Conservation (phyloP, 2,329 filamentous ascomycete species). For the Aspergillus glaucus region DNA sequence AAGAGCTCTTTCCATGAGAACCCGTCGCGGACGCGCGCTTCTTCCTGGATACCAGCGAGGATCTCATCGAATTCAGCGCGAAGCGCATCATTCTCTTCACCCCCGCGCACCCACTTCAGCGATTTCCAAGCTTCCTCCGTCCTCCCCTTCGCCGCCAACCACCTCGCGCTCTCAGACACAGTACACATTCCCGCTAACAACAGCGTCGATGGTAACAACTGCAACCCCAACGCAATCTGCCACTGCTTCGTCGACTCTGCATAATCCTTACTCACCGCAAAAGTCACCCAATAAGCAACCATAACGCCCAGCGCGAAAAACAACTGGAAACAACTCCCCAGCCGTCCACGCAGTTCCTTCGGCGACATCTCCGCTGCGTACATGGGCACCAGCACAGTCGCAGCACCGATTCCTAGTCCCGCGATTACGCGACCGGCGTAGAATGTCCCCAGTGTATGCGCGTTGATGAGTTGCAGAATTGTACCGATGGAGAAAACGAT, state of each 20-base stretch:
- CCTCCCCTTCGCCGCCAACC: slow-evolving; percentile 43
- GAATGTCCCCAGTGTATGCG: slow-evolving; percentile 38
- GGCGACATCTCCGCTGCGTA: slow-evolving; percentile 38
- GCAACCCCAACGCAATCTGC: slow-evolving; percentile 44
- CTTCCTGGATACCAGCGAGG: slow-evolving; percentile 43
- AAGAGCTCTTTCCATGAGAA: slow-evolving; percentile 44
- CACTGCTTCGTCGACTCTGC: slow-evolving; percentile 39
- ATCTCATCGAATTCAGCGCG: slow-evolving; percentile 33
- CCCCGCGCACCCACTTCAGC: slow-evolving; percentile 49
- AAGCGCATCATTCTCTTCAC: slow-evolving; percentile 31
- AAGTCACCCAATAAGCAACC: slow-evolving; percentile 44
- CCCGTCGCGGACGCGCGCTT: slow-evolving; percentile 40
- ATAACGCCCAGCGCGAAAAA: slow-evolving; percentile 35
- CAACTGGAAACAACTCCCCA: slow-evolving; percentile 34
- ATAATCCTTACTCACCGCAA: slow-evolving; percentile 40
- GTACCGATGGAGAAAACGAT: slow-evolving; percentile 32
- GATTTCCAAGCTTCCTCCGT: slow-evolving; percentile 43
- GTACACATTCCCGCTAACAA: slow-evolving; percentile 46
- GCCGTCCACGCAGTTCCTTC: slow-evolving; percentile 35
- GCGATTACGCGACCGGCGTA: slow-evolving; percentile 43
- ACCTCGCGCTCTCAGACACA: slow-evolving; percentile 43
- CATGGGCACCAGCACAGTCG: slow-evolving; percentile 37
- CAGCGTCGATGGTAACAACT: slow-evolving; percentile 44
- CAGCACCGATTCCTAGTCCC: slow-evolving; percentile 42
- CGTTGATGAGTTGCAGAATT: slow-evolving; percentile 44